Evolutionary conservation across 345 rosid species (phyloP).

Genomic region (Barbarea vulgaris): DNA sequence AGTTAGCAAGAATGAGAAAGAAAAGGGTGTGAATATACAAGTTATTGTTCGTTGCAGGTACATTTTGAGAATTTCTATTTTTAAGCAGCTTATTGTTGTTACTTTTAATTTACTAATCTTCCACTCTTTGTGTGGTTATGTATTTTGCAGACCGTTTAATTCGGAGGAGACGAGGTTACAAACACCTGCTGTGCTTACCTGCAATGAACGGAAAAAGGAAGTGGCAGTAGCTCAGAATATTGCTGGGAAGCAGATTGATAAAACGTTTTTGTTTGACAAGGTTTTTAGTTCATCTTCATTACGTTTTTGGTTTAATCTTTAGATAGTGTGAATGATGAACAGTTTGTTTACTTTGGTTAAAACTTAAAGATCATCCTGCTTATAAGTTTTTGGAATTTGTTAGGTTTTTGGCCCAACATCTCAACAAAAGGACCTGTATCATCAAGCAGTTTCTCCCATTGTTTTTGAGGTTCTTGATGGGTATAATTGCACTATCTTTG

Average conservation of each 20-base stretch:
- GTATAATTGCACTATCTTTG: slow-evolving; percentile 97
- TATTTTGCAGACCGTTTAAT: slow-evolving; percentile 68
- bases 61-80: not conserved
- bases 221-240: slow-evolving; percentile 81
- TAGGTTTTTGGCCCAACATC: slow-evolving; percentile 97
- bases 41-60: slow-evolving; percentile 98
- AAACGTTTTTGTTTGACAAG: slow-evolving; percentile 94
- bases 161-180: slow-evolving; percentile 76
- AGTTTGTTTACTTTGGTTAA: not conserved
- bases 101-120: slow-evolving; percentile 23
- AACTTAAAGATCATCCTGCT: slow-evolving; percentile 17
- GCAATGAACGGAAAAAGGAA: slow-evolving; percentile 86
- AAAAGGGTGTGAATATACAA: slow-evolving; percentile 96
- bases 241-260: slow-evolving; percentile 96
- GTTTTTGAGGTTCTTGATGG: slow-evolving; percentile 98
- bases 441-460: slow-evolving; percentile 81
- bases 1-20: slow-evolving; percentile 69
- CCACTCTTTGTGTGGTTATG: not conserved
- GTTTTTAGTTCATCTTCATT: slow-evolving; percentile 47
- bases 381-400: slow-evolving; percentile 13
- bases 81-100: not conserved
- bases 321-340: not conserved
- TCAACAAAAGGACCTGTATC: slow-evolving; percentile 81
- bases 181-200: slow-evolving; percentile 83
- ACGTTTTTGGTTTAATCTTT: not conserved